A percentile compares a stretch with the other conserved stretches of the same genome.
These are phyloP conservation scores for Pilasporangium apinafurcum DNA, from an alignment of 352 stramenopile genomes.

Conservation along the genomic window DNA sequence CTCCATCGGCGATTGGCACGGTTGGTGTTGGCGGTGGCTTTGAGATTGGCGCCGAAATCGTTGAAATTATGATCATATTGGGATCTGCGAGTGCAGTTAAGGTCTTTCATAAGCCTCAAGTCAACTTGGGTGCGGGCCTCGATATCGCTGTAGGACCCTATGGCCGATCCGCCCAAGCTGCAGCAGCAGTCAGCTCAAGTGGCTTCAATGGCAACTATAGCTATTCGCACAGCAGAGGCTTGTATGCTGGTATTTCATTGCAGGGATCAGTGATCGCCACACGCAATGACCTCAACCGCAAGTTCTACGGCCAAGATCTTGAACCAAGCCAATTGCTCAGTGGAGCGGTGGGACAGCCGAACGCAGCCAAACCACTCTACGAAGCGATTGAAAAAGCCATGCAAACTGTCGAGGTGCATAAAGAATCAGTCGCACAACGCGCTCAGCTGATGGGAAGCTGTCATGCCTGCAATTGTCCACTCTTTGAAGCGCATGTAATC, in stretches of 20 bases:
- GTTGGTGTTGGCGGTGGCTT: constrained; percentile 72
- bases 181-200: constrained; percentile 41
- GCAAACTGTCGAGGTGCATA: constrained; percentile 31
- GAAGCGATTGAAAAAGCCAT: constrained; percentile 43
- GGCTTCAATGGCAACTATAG: constrained; percentile 85
- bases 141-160: constrained; percentile 82
- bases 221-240: constrained; percentile 85
- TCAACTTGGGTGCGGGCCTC: constrained; percentile 86
- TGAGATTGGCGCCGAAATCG: constrained; percentile 84
- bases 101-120: constrained; percentile 70
- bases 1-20: constrained; percentile 86
- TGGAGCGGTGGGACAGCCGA: constrained; percentile 28
- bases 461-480: constrained; percentile 27
- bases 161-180: constrained; percentile 55
- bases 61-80: constrained; percentile 90
- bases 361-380: constrained; percentile 45
- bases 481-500: constrained; percentile 31
- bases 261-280: constrained; percentile 85
- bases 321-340: constrained; percentile 32
- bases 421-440: constrained; percentile 19
- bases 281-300: constrained; percentile 84
- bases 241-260: constrained; percentile 88
- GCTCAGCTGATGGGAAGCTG: constrained; percentile 39
- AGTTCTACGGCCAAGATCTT: constrained; percentile 87
- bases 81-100: constrained; percentile 82